These are phyloP conservation scores for Tolypocladium capitatum DNA, from an alignment of 2,329 filamentous ascomycete genomes.

Conservation along the genomic window DNA sequence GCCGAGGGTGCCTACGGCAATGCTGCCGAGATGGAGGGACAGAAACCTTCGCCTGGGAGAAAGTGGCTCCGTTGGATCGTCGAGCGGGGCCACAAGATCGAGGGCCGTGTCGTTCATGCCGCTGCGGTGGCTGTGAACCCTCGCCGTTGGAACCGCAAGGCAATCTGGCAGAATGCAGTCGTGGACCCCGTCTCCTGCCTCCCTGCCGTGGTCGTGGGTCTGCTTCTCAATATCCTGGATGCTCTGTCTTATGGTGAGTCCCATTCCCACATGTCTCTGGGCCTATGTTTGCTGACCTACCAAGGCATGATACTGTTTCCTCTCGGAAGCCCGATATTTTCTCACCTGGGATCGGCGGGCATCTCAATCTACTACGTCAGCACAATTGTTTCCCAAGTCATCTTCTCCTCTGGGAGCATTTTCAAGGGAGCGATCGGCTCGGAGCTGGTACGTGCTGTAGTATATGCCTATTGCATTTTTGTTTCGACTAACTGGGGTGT, in stretches of 20 bases:
- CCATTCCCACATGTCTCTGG: neutral
- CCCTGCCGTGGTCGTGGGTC: constrained; percentile 76
- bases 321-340: constrained; percentile 74
- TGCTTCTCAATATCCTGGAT: constrained; percentile 86
- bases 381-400: constrained; percentile 85
- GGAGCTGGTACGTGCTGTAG: constrained; percentile 53
- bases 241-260: constrained; percentile 74
- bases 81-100: constrained; percentile 17
- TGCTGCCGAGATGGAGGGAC: constrained; percentile 34
- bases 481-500: neutral
- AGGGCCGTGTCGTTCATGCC: constrained; percentile 16
- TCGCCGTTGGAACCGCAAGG: constrained; percentile 56
- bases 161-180: constrained; percentile 50
- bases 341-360: constrained; percentile 75
- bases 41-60: constrained; percentile 24
- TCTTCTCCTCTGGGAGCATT: constrained; percentile 75
- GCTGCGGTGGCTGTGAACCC: constrained; percentile 38
- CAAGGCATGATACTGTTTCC: constrained; percentile 87
- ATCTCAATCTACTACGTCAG: constrained; percentile 99
- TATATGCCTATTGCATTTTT: neutral
- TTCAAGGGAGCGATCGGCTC: constrained; percentile 89
- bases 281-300: constrained; percentile 3
- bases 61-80: constrained; percentile 22
- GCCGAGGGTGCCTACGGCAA: constrained; percentile 15
- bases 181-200: constrained; percentile 57